Evolutionary conservation across 2,329 filamentous ascomycete species (phyloP), one percentile per base, ranked within the genome.

Genomic region (Beauveria australis): DNA sequence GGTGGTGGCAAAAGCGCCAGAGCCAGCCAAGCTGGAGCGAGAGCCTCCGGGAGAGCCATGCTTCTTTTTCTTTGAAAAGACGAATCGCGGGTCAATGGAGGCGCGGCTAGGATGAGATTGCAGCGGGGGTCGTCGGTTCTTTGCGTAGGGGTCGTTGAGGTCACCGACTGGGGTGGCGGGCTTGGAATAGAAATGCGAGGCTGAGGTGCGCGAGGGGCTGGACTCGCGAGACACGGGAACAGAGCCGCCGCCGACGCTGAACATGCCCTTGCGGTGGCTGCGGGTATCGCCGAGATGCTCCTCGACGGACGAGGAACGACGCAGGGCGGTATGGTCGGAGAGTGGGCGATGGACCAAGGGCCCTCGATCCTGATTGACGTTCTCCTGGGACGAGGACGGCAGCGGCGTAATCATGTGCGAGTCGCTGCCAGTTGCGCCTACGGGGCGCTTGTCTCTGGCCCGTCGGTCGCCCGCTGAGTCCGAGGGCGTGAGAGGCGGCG

Each of bases 401-500:
- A 90, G 87, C 8, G 87, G 88, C 2, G 87, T 90, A 67, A 89
- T 85, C 24, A 89, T 85, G 24, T 75, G 73, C 8, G 72, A 69
- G 40, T 75, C 74, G 61, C 66, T 66, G 58, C 63, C 64, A 63
- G 78, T 74, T 46, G 78, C 73, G 53, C 76, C 74, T 46, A 71
- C 72, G 47, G 72, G 68, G 30, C 71, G 75, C 62, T 70, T 72
- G 63, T 69, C 72, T 67, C 65, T 68, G 68, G 67, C 59, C 41
- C 52, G 59, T 24, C 59, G 56, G 14, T 59, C 54, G 30, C 54
- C 56, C 5, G 56, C 70, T 49, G 91, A 93, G 56, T 87, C 92
- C 59, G 91, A 87, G 19, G 93, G 93, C 14, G 92, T 97, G 57
- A 97, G 81, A 47, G 92, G 92, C 65, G 93, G 93, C 12, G 92